These are phyloP conservation scores for Excoecaria agallocha DNA, from an alignment of 345 rosid species.

Conservation along the genomic window DNA sequence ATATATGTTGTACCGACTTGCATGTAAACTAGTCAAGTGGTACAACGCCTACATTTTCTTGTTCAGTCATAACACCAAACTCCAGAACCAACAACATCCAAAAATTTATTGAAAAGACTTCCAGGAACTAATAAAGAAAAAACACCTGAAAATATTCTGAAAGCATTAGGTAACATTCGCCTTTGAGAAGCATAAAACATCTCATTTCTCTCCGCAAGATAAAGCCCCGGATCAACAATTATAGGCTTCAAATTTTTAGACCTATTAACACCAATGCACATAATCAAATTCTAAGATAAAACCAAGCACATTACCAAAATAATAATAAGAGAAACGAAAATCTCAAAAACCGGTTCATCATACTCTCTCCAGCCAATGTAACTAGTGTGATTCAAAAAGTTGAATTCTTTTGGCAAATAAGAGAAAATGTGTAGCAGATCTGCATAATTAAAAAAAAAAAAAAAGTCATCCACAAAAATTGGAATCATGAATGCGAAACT, in stretches of 20 bases:
- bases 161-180: constrained; percentile 75
- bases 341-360: constrained; percentile 17
- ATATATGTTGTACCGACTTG: not conserved
- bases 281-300: not conserved
- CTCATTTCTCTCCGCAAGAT: constrained; percentile 59
- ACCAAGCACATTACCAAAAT: not conserved
- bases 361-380: constrained; percentile 99
- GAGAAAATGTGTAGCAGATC: constrained; percentile 95
- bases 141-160: constrained; percentile 73
- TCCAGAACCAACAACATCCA: not conserved
- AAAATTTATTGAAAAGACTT: not conserved
- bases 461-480: not conserved
- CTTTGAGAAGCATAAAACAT: constrained; percentile 83
- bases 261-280: constrained; percentile 40
- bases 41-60: not conserved
- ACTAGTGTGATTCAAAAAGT: constrained; percentile 76
- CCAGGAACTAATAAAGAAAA: constrained; percentile 8
- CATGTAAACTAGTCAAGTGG: not conserved
- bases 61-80: not conserved
- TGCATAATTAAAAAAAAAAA: constrained; percentile 36
- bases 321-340: not conserved
- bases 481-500: not conserved
- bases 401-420: constrained; percentile 71
- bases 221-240: constrained; percentile 95
- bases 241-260: constrained; percentile 76